These are phyloP conservation scores for Starmerella potacharoeniae DNA, from an alignment of 805 yeast genomes.

Conservation along the genomic window DNA sequence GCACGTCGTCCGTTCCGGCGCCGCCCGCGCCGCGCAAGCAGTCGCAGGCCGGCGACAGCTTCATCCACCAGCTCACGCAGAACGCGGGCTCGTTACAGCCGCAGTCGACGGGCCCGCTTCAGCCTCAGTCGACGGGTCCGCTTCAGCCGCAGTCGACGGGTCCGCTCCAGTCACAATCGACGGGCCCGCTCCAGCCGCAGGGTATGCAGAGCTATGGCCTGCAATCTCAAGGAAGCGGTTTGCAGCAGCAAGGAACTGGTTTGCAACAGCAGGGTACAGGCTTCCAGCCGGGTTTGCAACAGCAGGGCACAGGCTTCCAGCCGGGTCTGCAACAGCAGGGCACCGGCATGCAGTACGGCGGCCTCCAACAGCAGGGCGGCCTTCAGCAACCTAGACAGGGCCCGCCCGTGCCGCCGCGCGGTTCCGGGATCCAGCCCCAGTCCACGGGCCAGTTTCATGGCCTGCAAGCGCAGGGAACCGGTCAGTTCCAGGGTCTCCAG, in stretches of 20 bases:
- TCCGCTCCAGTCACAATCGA: too few relatives aligned
- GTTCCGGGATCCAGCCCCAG: background rate
- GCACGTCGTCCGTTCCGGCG: slow-evolving; percentile 42
- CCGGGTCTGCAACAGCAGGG: slow-evolving; percentile 1
- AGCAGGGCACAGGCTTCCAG: slow-evolving; percentile 1
- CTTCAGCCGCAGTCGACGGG: background rate
- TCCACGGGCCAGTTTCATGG: background rate
- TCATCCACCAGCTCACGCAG: slow-evolving; percentile 18
- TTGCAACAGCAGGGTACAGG: background rate
- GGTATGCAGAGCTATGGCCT: background rate
- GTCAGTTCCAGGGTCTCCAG: background rate
- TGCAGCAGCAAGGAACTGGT: background rate
- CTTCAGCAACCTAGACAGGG: background rate
- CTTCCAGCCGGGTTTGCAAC: background rate
- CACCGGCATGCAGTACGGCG: background rate
- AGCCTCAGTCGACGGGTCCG: background rate
- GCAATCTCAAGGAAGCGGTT: background rate
- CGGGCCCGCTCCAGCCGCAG: background rate
- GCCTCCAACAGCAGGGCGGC: background rate
- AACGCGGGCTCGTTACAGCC: slow-evolving; percentile 4
- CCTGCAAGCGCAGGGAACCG: background rate
- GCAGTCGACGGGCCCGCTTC: background rate
- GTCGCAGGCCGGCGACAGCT: slow-evolving; percentile 20
- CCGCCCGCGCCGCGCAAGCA: slow-evolving; percentile 25
- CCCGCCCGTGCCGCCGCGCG: slow-evolving; percentile 1